These are phyloP conservation scores for Zygotorulaspora chibaensis DNA, from an alignment of 805 yeast genomes.

Conservation along the genomic window DNA sequence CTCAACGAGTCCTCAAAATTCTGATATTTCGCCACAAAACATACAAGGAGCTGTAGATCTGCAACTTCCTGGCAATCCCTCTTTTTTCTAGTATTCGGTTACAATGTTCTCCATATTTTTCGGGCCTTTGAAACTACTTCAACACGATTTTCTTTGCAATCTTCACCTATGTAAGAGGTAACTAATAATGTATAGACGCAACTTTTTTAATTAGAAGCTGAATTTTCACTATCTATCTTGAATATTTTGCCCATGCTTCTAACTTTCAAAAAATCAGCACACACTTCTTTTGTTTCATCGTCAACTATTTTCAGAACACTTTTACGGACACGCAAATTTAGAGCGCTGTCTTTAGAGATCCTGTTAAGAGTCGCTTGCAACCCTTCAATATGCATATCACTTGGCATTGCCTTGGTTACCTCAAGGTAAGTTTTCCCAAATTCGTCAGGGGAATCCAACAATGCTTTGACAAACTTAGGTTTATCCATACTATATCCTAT, in stretches of 20 bases:
- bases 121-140: neutral
- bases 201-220: neutral
- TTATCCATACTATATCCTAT: constrained; percentile 64
- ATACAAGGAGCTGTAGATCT: constrained; percentile 11
- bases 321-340: constrained; percentile 49
- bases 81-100: constrained; percentile 10
- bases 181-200: neutral
- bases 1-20: constrained; percentile 8
- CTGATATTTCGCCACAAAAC: constrained; percentile 11
- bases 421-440: constrained; percentile 59
- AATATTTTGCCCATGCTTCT: constrained; percentile 33
- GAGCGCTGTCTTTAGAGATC: constrained; percentile 60
- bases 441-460: constrained; percentile 65
- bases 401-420: constrained; percentile 62
- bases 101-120: neutral
- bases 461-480: constrained; percentile 71
- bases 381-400: constrained; percentile 58
- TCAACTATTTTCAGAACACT: constrained; percentile 53
- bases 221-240: constrained; percentile 6
- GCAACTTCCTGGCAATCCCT: constrained; percentile 10
- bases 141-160: neutral
- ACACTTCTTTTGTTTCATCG: constrained; percentile 44
- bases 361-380: constrained; percentile 55
- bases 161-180: neutral
- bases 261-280: constrained; percentile 30